Evolutionary conservation across 139 green algal genomes (phyloP).

Genomic region (Coelastrella sp.): DNA sequence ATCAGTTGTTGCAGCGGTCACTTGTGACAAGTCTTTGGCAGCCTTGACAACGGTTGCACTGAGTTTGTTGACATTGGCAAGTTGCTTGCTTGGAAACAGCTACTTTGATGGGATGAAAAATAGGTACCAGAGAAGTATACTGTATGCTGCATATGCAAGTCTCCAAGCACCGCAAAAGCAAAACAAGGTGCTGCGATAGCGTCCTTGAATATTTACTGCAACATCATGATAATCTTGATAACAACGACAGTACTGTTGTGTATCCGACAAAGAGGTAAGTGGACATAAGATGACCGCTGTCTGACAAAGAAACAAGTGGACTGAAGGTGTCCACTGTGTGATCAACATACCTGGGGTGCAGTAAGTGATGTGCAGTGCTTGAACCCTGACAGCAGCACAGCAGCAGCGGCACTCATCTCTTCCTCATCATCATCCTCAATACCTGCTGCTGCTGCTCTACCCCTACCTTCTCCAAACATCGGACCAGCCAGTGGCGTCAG

Average conservation of each 20-base stretch:
- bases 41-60: no score
- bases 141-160: no score
- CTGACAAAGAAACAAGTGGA: background rate
- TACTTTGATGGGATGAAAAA: background rate
- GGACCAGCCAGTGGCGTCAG: conserved; percentile 10
- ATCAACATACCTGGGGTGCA: background rate
- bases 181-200: no score
- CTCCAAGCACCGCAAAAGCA: no score
- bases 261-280: background rate
- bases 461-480: background rate
- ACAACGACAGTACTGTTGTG: no score
- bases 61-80: no score
- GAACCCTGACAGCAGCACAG: conserved; percentile 41
- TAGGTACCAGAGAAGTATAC: background rate
- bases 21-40: no score
- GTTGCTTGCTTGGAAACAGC: no score
- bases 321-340: background rate
- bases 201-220: no score
- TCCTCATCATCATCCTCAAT: conserved; percentile 1
- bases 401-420: conserved; percentile 26
- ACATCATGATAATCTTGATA: no score
- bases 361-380: background rate
- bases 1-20: no score
- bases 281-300: background rate
- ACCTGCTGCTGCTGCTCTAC: background rate